Base-by-base conservation (phyloP, 441 rosid genomes). In the Corymbia citriodora region DNA sequence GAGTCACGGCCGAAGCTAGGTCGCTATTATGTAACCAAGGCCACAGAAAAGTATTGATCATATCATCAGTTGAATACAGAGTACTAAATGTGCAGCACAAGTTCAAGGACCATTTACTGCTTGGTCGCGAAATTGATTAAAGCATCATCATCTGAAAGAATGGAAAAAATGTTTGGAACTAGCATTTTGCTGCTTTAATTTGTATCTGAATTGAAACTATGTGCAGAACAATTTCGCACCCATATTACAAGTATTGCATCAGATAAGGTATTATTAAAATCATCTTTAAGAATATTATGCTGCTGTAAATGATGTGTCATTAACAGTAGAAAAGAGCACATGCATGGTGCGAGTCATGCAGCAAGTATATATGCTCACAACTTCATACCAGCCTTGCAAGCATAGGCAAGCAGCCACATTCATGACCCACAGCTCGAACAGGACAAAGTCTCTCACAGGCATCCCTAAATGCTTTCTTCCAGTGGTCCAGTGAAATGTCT, bases 381-480 rank as follows among this genome's bases (percentile, higher is more conserved):
- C 52, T 40, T 40, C 85, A 40, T 79, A 79, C 85, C 85, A 21
- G 50, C 52, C 85, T 45, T 3, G 85, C 85, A 79, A 79, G 85
- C 85, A 79, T 79, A 23, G 95, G 92, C 91, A 97, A 93, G 95
- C 99, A 98, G 88, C 99, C 99, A 92, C 99, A 98, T 89, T 96
- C 97, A 88, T 97, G 99, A 17, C 99, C 99, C 33, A 93, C 97
- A 88, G 97, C 99, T 93, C 99, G 95, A 91, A 97, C 94, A 82
- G 99, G 99, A 94, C 99, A 98, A 89, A 98, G 95, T 92, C 99
- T 96, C 94, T 97, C 97, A 90, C 96, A 95, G 68, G 99, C 99
- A 88, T 97, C 99, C 94, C 93, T 94, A 95, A 98, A 97, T 57
- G 99, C 99, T 89, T 92, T 93, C 95, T 98, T 97, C 99, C 99